phyloP scores from a whole-genome alignment of 345 rosid genomes.

The Eucalyptus pauciflora region DNA sequence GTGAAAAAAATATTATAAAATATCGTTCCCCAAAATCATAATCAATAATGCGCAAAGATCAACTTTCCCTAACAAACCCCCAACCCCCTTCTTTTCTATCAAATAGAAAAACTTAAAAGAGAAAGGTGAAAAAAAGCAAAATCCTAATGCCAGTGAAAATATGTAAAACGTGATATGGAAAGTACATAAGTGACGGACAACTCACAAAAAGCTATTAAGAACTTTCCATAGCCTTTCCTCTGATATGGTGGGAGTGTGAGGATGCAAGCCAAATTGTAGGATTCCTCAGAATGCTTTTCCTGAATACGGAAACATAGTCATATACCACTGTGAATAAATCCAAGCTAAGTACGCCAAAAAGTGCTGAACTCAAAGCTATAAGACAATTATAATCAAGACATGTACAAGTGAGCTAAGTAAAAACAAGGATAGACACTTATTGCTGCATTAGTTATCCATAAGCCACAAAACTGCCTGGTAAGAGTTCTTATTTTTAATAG shows the following conservation, averaged over 20 bases:
- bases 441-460: not conserved
- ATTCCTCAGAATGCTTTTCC: slow-evolving; percentile 98
- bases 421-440: not conserved
- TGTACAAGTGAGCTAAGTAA: not conserved
- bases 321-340: not conserved
- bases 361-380: not conserved
- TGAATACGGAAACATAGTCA: slow-evolving; percentile 14
- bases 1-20: not conserved
- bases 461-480: not conserved
- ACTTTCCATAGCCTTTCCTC: slow-evolving; percentile 98
- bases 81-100: not conserved
- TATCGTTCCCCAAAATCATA: not conserved
- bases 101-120: not conserved
- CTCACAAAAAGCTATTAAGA: slow-evolving; percentile 95
- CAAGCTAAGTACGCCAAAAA: not conserved
- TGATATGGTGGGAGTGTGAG: slow-evolving; percentile 97
- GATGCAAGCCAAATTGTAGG: slow-evolving; percentile 95
- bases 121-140: not conserved
- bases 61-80: not conserved
- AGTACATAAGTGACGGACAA: not conserved
- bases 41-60: not conserved
- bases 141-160: not conserved
- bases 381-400: not conserved
- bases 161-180: too few relatives aligned
- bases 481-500: not conserved